Evolutionary conservation across 305 asterid genomes (phyloP).

Genomic region (Solanum hybrid): DNA sequence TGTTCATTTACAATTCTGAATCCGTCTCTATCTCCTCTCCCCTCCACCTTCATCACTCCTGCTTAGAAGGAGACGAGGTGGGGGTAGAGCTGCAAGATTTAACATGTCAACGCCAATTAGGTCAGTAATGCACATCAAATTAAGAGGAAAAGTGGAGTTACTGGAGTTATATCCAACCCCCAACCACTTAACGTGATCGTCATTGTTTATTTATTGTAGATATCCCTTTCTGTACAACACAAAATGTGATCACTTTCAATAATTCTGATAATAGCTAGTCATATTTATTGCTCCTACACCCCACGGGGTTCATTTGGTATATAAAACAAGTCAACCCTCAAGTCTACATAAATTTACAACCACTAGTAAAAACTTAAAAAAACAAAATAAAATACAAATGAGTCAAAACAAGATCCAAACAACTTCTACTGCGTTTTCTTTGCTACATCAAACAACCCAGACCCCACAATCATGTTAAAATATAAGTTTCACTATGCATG

Average conservation of each 20-base stretch:
- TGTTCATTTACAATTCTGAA: background rate
- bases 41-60: background rate
- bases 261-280: background rate
- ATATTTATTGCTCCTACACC: background rate
- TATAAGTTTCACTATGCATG: background rate
- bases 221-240: constrained; percentile 1
- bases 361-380: background rate
- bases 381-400: background rate
- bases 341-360: background rate
- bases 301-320: constrained; percentile 2
- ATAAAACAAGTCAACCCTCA: background rate
- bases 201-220: background rate
- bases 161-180: background rate
- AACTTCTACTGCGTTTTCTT: background rate
- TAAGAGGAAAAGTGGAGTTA: background rate
- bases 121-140: background rate
- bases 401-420: background rate
- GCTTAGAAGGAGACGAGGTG: background rate
- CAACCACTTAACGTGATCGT: background rate
- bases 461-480: background rate
- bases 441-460: background rate
- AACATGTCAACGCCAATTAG: background rate
- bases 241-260: background rate
- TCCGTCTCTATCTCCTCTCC: background rate
- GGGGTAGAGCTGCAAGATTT: background rate